Conservation (phyloP, 331 rosid genomes). For the Saraca asoca region DNA sequence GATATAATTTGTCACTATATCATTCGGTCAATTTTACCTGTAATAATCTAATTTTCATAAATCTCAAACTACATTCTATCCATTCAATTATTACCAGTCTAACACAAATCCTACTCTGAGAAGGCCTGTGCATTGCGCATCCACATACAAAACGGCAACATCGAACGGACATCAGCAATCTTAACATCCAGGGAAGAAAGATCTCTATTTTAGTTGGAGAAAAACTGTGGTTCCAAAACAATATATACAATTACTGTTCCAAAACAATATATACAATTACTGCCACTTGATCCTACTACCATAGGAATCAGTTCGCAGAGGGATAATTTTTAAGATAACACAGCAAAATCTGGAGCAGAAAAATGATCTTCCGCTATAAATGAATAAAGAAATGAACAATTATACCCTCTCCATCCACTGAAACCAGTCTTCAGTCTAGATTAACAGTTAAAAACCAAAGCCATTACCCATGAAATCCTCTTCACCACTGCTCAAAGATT, state of each 20-base stretch:
- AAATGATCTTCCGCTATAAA: constrained; percentile 17
- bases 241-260: constrained; percentile 33
- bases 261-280: constrained; percentile 33
- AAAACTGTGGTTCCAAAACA: no score
- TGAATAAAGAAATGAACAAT: constrained; percentile 23
- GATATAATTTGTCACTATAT: no score
- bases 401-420: constrained; percentile 44
- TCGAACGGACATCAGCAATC: no score
- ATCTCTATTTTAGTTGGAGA: no score
- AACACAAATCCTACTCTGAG: no score
- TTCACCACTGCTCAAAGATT: constrained; percentile 71
- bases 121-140: no score
- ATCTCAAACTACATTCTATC: no score
- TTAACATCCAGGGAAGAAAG: no score
- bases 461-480: constrained; percentile 62
- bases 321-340: neutral
- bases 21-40: no score
- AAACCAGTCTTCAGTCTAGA: neutral
- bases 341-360: constrained; percentile 41
- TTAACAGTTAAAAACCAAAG: constrained; percentile 59
- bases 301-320: constrained; percentile 8
- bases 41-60: no score
- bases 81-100: no score
- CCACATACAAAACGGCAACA: no score
- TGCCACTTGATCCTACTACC: constrained; percentile 16